Evolutionary conservation across 1,284 basidiomycete species (phyloP).

Genomic region (Hemileia vastatrix): DNA sequence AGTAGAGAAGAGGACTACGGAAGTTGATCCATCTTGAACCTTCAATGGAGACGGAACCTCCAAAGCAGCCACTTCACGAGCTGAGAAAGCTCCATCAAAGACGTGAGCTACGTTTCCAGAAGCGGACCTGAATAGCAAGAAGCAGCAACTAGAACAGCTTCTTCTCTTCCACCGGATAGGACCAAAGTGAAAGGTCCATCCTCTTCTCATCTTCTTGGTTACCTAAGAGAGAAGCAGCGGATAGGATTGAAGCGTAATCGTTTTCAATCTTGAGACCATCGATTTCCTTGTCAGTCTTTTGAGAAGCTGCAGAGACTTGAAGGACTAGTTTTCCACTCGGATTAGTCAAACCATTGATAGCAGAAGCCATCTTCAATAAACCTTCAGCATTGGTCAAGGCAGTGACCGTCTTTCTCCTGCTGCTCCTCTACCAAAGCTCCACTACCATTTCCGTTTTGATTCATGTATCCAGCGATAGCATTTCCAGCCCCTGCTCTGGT

Average conservation of each 20-base stretch:
- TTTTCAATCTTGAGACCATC: constrained; percentile 27
- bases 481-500: constrained; percentile 29
- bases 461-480: constrained; percentile 40
- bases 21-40: not conserved
- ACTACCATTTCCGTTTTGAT: constrained; percentile 29
- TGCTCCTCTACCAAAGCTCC: constrained; percentile 10
- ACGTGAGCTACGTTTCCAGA: constrained; percentile 36
- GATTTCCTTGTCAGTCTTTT: constrained; percentile 27
- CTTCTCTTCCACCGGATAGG: constrained; percentile 36
- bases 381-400: constrained; percentile 40
- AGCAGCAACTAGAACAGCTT: constrained; percentile 38
- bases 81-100: constrained; percentile 42
- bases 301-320: constrained; percentile 39
- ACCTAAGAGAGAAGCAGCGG: constrained; percentile 29
- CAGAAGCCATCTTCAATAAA: constrained; percentile 38
- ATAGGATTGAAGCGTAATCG: constrained; percentile 40
- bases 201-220: not conserved
- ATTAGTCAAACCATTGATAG: constrained; percentile 24
- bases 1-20: constrained; percentile 22
- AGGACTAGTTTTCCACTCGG: constrained; percentile 29
- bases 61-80: constrained; percentile 34
- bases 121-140: constrained; percentile 34
- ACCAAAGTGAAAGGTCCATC: constrained; percentile 32
- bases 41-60: constrained; percentile 26
- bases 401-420: constrained; percentile 31